Conservation (phyloP, 1,284 basidiomycete genomes). For the Ustilago loliicola region DNA sequence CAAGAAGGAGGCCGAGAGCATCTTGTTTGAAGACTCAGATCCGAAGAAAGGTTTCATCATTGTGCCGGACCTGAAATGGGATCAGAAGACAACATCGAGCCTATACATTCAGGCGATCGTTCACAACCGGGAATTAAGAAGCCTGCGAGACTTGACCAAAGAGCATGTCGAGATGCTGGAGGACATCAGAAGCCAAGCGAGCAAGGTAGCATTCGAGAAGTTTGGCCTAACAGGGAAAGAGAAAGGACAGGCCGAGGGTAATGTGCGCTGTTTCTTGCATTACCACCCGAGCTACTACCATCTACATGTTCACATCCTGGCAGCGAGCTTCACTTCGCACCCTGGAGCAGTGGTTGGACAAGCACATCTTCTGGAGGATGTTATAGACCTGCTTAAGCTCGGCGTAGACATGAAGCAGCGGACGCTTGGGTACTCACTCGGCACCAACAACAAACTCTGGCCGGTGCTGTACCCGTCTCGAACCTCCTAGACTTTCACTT, state of each 20-base stretch:
- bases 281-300: conserved; percentile 96
- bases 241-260: conserved; percentile 26
- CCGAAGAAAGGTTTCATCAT: conserved; percentile 77
- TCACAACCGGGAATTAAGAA: conserved; percentile 67
- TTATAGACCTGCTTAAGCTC: conserved; percentile 79
- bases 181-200: conserved; percentile 77
- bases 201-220: conserved; percentile 74
- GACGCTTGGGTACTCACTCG: conserved; percentile 83
- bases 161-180: conserved; percentile 80
- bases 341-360: conserved; percentile 79
- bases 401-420: conserved; percentile 77
- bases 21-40: conserved; percentile 78
- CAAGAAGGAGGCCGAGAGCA: conserved; percentile 81
- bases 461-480: conserved; percentile 25
- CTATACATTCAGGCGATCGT: conserved; percentile 71
- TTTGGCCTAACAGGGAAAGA: conserved; percentile 77
- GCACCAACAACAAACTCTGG: conserved; percentile 55
- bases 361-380: conserved; percentile 91
- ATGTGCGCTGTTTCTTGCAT: conserved; percentile 85
- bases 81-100: conserved; percentile 76
- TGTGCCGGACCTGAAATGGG: conserved; percentile 75
- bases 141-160: conserved; percentile 73
- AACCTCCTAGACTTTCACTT: not conserved
- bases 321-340: conserved; percentile 67
- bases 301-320: conserved; percentile 93